These are phyloP conservation scores for Pythium plurisporium DNA, from an alignment of 352 stramenopile genomes.

Conservation along the genomic window DNA sequence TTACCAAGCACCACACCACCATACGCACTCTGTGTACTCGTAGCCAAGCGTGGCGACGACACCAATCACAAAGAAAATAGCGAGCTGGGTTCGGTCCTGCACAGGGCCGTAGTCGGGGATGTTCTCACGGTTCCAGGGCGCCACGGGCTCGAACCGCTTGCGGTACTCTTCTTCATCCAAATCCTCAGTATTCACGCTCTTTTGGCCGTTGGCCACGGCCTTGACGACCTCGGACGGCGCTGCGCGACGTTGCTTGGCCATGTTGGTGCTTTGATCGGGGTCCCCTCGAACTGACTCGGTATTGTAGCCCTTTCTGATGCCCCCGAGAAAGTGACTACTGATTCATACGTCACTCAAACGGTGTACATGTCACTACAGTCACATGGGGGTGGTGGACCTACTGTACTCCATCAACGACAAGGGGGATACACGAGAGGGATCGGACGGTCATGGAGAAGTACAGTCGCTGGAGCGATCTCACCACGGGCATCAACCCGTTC, in stretches of 20 bases:
- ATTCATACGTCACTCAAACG: slow-evolving; percentile 17
- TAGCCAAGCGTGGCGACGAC: slow-evolving; percentile 62
- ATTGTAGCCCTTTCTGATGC: background rate
- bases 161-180: slow-evolving; percentile 50
- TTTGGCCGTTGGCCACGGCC: slow-evolving; percentile 20
- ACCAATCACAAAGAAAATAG: slow-evolving; percentile 70
- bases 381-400: too few relatives aligned
- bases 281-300: slow-evolving; percentile 6
- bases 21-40: slow-evolving; percentile 54
- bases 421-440: too few relatives aligned
- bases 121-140: slow-evolving; percentile 72
- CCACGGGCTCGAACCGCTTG: slow-evolving; percentile 69
- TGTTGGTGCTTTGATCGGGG: slow-evolving; percentile 2
- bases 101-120: slow-evolving; percentile 80
- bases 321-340: background rate
- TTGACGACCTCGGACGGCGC: slow-evolving; percentile 24
- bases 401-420: too few relatives aligned
- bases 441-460: slow-evolving; percentile 73
- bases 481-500: slow-evolving; percentile 85
- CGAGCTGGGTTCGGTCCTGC: slow-evolving; percentile 48
- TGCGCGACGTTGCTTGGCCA: slow-evolving; percentile 23
- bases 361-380: background rate
- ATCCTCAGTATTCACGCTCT: slow-evolving; percentile 7
- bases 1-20: too few relatives aligned
- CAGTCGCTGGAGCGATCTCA: slow-evolving; percentile 79